A percentile compares a stretch with the other conserved stretches of the same genome.
phyloP scores from a whole-genome alignment of 2,329 filamentous ascomycete species.

The Neodidymelliopsis sp. region DNA sequence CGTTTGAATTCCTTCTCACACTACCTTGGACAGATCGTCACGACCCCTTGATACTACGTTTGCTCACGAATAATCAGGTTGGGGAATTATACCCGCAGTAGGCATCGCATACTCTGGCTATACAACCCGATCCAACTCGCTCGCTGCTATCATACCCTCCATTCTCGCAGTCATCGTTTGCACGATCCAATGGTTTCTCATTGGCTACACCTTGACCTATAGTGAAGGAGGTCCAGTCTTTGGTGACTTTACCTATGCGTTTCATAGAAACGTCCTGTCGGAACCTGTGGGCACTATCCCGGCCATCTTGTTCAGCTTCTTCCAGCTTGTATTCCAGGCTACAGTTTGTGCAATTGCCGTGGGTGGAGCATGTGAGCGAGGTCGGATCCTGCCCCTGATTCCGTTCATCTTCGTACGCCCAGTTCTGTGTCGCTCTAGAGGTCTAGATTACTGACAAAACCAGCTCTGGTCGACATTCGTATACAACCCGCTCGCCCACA shows the following conservation, averaged over 20 bases:
- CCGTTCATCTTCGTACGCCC: conserved; percentile 56
- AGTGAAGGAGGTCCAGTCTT: conserved; percentile 56
- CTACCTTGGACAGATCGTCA: too few species aligned
- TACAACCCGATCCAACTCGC: conserved; percentile 57
- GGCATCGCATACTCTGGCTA: conserved; percentile 61
- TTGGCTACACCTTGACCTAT: conserved; percentile 60
- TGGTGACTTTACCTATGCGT: conserved; percentile 55
- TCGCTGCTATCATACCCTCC: conserved; percentile 59
- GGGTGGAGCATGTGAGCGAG: conserved; percentile 58
- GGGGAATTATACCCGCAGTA: conserved; percentile 61
- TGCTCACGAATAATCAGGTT: conserved; percentile 40
- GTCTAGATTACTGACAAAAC: neutral
- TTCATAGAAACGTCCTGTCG: conserved; percentile 56
- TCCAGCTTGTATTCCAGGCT: conserved; percentile 60
- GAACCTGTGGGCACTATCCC: conserved; percentile 60
- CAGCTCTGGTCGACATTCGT: conserved; percentile 60
- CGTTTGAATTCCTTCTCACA: conserved; percentile 4
- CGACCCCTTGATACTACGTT: neutral
- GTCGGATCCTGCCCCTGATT: conserved; percentile 55
- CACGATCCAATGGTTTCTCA: conserved; percentile 60
- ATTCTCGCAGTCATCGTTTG: conserved; percentile 58
- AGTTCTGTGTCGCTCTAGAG: too few species aligned
- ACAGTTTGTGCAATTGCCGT: conserved; percentile 61
- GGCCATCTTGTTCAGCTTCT: conserved; percentile 60
- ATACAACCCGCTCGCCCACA: conserved; percentile 58